Evolutionary conservation across 345 rosid genomes (phyloP).

Genomic region (Abelmoschus esculentus): DNA sequence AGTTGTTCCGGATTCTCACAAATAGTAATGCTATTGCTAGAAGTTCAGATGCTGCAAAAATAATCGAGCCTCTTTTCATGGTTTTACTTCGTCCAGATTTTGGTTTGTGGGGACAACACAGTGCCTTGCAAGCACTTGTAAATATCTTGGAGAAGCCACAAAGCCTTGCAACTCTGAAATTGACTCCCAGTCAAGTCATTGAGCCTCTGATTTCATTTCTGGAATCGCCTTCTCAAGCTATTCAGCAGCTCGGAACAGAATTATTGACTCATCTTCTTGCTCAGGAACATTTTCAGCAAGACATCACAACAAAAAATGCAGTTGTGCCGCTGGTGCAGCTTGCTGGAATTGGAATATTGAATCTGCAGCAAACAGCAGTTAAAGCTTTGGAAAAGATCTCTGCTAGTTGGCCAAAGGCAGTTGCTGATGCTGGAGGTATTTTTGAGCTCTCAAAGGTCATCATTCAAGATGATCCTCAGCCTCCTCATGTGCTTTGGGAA

Average conservation of each 20-base stretch:
- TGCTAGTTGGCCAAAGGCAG: conserved; percentile 79
- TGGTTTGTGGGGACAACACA: conserved; percentile 81
- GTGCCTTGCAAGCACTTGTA: conserved; percentile 82
- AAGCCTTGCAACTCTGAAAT: conserved; percentile 59
- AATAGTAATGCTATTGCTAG: conserved; percentile 76
- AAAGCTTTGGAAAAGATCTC: conserved; percentile 74
- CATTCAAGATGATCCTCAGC: conserved; percentile 78
- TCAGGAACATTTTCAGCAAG: conserved; percentile 83
- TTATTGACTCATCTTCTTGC: conserved; percentile 78
- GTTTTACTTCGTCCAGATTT: conserved; percentile 76
- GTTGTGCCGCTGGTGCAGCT: conserved; percentile 87
- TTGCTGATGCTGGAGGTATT: conserved; percentile 80
- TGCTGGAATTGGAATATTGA: conserved; percentile 74
- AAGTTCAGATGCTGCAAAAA: conserved; percentile 67
- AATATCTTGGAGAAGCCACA: conserved; percentile 89
- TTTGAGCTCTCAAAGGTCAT: conserved; percentile 77
- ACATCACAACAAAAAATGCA: conserved; percentile 70
- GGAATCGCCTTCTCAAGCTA: conserved; percentile 79
- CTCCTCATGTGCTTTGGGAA: conserved; percentile 74
- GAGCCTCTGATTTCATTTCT: conserved; percentile 77
- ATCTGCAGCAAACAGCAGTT: conserved; percentile 77
- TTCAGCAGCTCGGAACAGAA: conserved; percentile 90
- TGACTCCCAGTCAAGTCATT: conserved; percentile 77
- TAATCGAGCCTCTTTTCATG: conserved; percentile 77
- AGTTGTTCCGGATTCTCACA: conserved; percentile 78